Evolutionary conservation across 1,284 basidiomycete species (phyloP).

Genomic region (Heterobasidion parviporum): DNA sequence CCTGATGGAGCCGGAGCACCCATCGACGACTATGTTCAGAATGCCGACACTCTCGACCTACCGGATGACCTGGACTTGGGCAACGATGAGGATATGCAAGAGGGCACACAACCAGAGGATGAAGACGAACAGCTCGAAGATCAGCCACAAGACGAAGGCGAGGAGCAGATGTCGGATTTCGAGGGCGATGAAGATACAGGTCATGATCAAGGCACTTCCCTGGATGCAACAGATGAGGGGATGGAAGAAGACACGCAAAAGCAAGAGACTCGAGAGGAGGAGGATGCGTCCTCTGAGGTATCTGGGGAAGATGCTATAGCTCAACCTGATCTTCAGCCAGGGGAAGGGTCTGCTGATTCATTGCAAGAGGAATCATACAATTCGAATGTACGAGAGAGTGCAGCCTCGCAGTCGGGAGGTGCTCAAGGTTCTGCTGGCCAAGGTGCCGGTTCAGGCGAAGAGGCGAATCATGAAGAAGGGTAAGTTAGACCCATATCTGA

Average conservation of each 20-base stretch:
- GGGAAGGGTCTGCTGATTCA: slow-evolving; percentile 18
- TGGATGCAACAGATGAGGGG: background rate
- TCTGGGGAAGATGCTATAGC: slow-evolving; percentile 19
- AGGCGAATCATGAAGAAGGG: slow-evolving; percentile 7
- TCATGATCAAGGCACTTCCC: background rate
- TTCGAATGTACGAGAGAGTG: slow-evolving; percentile 6
- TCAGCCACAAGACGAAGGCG: background rate
- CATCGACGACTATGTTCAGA: slow-evolving; percentile 10
- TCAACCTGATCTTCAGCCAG: slow-evolving; percentile 31
- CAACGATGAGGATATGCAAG: background rate
- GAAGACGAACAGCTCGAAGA: background rate
- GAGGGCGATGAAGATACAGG: slow-evolving; percentile 13
- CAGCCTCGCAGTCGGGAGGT: slow-evolving; percentile 1
- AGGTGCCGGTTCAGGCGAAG: slow-evolving; percentile 3
- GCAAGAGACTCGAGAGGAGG: slow-evolving; percentile 1
- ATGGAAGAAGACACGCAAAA: slow-evolving; percentile 5
- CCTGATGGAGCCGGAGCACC: slow-evolving; percentile 5
- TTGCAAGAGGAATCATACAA: slow-evolving; percentile 10
- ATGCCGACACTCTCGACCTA: slow-evolving; percentile 10
- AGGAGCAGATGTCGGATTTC: slow-evolving; percentile 4
- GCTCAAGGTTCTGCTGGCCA: slow-evolving; percentile 12
- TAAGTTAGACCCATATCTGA: slow-evolving; percentile 2
- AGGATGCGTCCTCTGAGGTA: background rate
- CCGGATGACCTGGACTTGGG: slow-evolving; percentile 10
- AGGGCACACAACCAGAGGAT: background rate